Conservation (phyloP, 2,329 filamentous ascomycete species). For the Aschersonia sp. region DNA sequence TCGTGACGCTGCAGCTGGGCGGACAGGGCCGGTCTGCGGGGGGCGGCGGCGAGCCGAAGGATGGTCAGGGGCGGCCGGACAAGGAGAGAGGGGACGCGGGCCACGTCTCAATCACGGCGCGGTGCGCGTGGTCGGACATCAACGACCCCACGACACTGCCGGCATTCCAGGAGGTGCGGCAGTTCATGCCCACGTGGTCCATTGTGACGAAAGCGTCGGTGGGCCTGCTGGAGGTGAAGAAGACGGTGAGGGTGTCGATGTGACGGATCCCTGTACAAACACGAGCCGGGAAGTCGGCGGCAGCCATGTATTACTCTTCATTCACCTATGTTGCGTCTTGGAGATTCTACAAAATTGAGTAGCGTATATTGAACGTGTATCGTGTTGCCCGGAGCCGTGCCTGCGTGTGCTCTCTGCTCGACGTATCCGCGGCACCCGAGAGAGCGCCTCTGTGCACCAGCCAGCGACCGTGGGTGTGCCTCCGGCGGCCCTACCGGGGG, state of each 20-base stretch:
- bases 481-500: too few relatives aligned
- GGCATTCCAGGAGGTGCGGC: slow-evolving; percentile 64
- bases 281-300: too few relatives aligned
- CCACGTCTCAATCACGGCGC: slow-evolving; percentile 46
- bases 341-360: neutral
- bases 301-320: neutral
- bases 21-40: slow-evolving; percentile 1
- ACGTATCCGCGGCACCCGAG: too few relatives aligned
- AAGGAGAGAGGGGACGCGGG: slow-evolving; percentile 3
- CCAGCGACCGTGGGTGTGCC: too few relatives aligned
- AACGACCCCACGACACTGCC: slow-evolving; percentile 61
- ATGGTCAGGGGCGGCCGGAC: slow-evolving; percentile 6
- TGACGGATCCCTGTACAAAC: too few relatives aligned
- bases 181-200: slow-evolving; percentile 69
- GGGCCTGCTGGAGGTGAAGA: slow-evolving; percentile 70
- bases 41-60: neutral
- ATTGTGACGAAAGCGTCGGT: slow-evolving; percentile 60
- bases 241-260: slow-evolving; percentile 38
- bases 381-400: too few relatives aligned
- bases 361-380: too few relatives aligned
- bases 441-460: too few relatives aligned
- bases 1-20: slow-evolving; percentile 29
- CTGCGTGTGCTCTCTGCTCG: too few relatives aligned
- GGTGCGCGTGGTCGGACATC: slow-evolving; percentile 79
- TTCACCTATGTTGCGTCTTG: neutral